Evolutionary conservation across 768 basidiomycete species (phyloP).

Genomic region (Multifurca ochricompacta): DNA sequence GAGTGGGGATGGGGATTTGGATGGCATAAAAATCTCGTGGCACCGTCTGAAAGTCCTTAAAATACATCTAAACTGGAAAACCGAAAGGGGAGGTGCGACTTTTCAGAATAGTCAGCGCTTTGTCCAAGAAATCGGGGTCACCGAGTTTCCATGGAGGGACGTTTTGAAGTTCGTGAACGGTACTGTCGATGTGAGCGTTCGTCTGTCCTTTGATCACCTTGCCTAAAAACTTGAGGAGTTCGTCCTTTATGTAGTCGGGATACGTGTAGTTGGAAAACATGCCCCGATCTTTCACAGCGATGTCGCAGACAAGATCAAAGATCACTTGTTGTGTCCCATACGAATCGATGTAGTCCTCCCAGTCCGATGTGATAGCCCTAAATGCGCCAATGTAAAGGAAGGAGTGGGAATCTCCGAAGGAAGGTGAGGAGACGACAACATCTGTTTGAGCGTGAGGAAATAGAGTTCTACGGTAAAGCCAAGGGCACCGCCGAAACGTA

Average conservation of each 20-base stretch:
- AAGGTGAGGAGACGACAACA: background rate
- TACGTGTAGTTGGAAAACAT: background rate
- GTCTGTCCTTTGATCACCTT: background rate
- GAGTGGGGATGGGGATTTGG: no score
- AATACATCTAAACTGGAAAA: no score
- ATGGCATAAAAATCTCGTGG: no score
- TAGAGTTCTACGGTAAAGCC: conserved; percentile 3
- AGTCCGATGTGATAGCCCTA: conserved; percentile 1
- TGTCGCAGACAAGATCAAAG: background rate
- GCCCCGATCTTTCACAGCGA: background rate
- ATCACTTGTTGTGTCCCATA: background rate
- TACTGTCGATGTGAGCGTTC: background rate
- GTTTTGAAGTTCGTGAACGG: background rate
- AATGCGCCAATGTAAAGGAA: background rate
- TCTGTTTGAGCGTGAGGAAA: background rate
- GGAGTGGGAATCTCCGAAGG: background rate
- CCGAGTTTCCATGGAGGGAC: background rate
- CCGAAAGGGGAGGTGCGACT: no score
- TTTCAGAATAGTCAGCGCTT: background rate
- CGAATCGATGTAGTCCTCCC: background rate
- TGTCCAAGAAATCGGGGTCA: background rate
- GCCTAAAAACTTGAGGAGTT: background rate
- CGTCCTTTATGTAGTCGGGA: background rate
- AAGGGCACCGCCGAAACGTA: background rate
- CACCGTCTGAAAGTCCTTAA: no score